phyloP scores from a whole-genome alignment of 176 grass and related monocot genomes.

The Oryza punctata region DNA sequence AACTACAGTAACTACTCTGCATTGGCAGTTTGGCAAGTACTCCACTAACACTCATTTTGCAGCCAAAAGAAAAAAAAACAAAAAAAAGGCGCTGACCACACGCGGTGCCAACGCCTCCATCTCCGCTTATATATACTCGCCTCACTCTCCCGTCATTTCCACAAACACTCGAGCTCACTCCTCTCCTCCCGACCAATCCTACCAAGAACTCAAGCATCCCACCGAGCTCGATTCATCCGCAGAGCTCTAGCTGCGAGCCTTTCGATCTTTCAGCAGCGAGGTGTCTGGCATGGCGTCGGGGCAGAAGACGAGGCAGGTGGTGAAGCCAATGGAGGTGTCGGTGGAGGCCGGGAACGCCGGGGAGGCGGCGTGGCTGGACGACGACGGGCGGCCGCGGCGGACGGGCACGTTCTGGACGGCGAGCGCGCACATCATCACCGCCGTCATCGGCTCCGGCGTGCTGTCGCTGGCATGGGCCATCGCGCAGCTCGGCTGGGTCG shows the following conservation, averaged over 20 bases:
- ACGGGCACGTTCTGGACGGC: slow-evolving; percentile 82
- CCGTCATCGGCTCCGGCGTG: slow-evolving; percentile 89
- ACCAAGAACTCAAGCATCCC: too few relatives aligned
- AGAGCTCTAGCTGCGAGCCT: not conserved
- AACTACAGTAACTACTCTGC: not conserved
- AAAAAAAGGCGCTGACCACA: not conserved
- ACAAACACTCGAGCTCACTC: not conserved
- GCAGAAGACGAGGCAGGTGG: too few relatives aligned
- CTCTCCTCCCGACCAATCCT: too few relatives aligned
- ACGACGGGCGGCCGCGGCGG: slow-evolving; percentile 50
- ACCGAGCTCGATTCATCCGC: not conserved
- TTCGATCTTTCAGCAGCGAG: too few relatives aligned
- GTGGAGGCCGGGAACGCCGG: slow-evolving; percentile 43
- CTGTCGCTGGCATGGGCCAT: slow-evolving; percentile 90
- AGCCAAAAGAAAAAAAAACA: not conserved
- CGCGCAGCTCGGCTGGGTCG: slow-evolving; percentile 87
- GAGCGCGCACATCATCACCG: slow-evolving; percentile 94
- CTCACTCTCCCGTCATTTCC: not conserved
- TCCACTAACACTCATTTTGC: not conserved
- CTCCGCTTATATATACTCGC: not conserved
- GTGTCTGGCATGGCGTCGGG: too few relatives aligned
- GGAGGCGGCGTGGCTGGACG: slow-evolving; percentile 46
- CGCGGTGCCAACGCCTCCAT: not conserved
- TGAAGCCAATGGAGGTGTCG: slow-evolving; percentile 45
- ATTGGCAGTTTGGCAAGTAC: not conserved